These are phyloP conservation scores for Phytopythium oedochilum DNA, from an alignment of 352 stramenopile genomes.

Conservation along the genomic window DNA sequence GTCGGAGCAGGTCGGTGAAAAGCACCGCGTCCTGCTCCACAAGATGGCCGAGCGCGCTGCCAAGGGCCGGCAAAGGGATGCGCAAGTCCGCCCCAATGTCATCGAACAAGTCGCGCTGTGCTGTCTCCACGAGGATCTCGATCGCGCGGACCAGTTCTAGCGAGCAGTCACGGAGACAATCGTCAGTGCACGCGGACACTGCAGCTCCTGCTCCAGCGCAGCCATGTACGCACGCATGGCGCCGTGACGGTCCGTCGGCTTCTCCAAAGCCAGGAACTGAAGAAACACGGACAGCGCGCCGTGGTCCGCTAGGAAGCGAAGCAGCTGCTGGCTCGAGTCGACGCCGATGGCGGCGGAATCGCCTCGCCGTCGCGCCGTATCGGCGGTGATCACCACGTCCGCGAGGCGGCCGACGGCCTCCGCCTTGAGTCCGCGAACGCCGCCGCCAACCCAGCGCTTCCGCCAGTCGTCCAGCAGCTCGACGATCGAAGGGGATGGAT, in stretches of 20 bases:
- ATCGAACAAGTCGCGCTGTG: conserved; percentile 5
- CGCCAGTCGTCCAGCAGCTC: not conserved
- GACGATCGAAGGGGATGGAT: not conserved
- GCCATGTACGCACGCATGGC: conserved; percentile 41
- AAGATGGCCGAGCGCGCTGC: conserved; percentile 30
- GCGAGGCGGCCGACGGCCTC: conserved; percentile 17
- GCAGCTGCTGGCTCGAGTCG: conserved; percentile 8
- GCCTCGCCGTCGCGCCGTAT: not conserved
- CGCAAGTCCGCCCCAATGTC: conserved; percentile 8
- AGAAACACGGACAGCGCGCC: conserved; percentile 28
- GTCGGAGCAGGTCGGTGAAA: conserved; percentile 39
- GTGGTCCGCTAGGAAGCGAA: conserved; percentile 23
- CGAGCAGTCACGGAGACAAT: not conserved
- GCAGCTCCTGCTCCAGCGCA: not conserved
- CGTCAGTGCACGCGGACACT: not conserved
- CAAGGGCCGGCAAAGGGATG: conserved; percentile 33
- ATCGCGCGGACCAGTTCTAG: conserved; percentile 25
- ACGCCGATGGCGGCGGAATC: conserved; percentile 2
- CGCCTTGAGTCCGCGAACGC: conserved; percentile 13
- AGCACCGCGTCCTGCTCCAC: conserved; percentile 28
- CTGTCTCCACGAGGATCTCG: conserved; percentile 18
- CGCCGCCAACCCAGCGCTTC: conserved; percentile 1
- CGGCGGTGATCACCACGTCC: conserved; percentile 13
- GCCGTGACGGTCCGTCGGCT: conserved; percentile 21
- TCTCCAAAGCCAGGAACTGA: conserved; percentile 23